A percentile compares a stretch with the other conserved stretches of the same genome.
Conservation (phyloP, 139 green algal species). For the Marvania coccoides region DNA sequence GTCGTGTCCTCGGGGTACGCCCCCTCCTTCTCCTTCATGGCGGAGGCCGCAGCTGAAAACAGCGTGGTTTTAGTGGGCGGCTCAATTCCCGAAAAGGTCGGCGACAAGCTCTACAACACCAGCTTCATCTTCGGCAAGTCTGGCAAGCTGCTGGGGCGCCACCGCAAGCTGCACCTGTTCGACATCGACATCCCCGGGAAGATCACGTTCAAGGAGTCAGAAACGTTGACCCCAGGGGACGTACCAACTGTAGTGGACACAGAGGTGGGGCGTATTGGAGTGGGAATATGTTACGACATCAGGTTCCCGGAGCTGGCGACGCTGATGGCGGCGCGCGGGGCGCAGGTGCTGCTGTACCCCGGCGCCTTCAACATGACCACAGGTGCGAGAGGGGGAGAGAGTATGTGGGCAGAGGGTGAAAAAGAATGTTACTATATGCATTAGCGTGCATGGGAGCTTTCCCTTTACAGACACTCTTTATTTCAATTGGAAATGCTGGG, state of each 20-base stretch:
- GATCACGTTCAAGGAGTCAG: conserved; percentile 94
- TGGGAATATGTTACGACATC: conserved; percentile 99
- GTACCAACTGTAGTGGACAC: conserved; percentile 77
- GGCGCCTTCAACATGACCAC: conserved; percentile 42
- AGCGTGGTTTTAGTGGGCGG: conserved; percentile 58
- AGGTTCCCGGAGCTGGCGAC: conserved; percentile 91
- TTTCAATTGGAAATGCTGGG: no score
- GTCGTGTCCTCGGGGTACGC: conserved; percentile 62
- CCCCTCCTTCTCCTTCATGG: conserved; percentile 28
- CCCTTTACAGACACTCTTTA: no score
- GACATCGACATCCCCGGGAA: conserved; percentile 98
- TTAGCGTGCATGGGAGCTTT: neutral
- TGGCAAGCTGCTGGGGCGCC: conserved; percentile 74
- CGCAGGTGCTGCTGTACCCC: conserved; percentile 85
- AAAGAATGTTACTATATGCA: no score
- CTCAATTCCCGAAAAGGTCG: conserved; percentile 72
- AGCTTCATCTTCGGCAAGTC: conserved; percentile 82
- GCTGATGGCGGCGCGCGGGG: conserved; percentile 71
- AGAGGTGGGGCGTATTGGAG: conserved; percentile 63
- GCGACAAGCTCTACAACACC: conserved; percentile 90
- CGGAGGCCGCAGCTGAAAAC: conserved; percentile 23
- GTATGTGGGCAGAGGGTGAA: no score
- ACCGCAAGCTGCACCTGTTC: conserved; percentile 94
- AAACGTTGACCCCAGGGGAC: conserved; percentile 74
- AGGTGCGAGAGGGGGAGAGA: no score